phyloP scores from a whole-genome alignment of 495 filamentous ascomycete genomes.

The Aspergillus cavernicola region DNA sequence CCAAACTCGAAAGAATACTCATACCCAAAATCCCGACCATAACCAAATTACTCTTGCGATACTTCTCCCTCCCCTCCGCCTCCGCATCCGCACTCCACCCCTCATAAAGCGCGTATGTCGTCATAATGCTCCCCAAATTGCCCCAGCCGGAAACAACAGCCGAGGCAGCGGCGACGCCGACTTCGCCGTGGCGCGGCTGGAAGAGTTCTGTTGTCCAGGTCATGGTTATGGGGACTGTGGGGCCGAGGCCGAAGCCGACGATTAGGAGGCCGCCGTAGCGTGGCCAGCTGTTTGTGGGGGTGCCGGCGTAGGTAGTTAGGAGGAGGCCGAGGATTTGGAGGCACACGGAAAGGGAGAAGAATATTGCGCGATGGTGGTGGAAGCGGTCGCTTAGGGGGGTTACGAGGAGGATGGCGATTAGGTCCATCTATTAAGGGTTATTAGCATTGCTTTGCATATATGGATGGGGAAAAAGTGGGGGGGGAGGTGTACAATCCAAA shows the following conservation, averaged over 20 bases:
- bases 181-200: conserved; percentile 83
- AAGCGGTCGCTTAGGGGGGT: conserved; percentile 86
- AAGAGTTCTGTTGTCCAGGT: conserved; percentile 91
- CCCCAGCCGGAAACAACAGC: conserved; percentile 83
- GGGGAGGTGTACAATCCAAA: conserved; percentile 72
- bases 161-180: conserved; percentile 84
- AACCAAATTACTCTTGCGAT: conserved; percentile 75
- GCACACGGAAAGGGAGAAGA: conserved; percentile 70
- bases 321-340: conserved; percentile 83
- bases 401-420: conserved; percentile 81
- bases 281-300: conserved; percentile 66
- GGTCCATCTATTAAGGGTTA: conserved; percentile 60
- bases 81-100: conserved; percentile 75
- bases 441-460: not conserved
- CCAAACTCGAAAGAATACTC: conserved; percentile 66
- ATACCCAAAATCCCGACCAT: conserved; percentile 82
- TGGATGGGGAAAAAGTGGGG: not conserved
- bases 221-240: conserved; percentile 90
- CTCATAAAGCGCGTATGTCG: conserved; percentile 84
- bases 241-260: conserved; percentile 86
- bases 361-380: conserved; percentile 75
- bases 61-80: conserved; percentile 62
- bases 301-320: conserved; percentile 69
- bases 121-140: conserved; percentile 79
- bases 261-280: conserved; percentile 86